A percentile compares a stretch with the other conserved stretches of the same genome.
Conservation (phyloP, 2,329 filamentous ascomycete genomes). For the Helotiales sp. region DNA sequence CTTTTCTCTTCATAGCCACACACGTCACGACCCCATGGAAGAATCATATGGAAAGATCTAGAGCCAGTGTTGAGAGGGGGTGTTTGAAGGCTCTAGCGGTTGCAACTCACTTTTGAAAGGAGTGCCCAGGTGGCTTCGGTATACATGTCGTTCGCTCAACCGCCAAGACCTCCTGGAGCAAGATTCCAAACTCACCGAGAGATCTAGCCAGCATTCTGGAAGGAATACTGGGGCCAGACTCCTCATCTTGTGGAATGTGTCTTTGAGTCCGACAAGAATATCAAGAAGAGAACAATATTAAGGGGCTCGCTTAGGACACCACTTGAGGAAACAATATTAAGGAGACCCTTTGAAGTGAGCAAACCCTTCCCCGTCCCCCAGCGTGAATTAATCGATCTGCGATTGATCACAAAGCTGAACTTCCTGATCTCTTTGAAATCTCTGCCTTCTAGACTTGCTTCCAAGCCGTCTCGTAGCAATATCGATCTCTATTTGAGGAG, state of each 20-base stretch:
- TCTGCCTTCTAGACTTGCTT: no score
- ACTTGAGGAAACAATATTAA: conserved; percentile 12
- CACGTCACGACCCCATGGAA: no score
- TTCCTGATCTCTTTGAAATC: neutral
- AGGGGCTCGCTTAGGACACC: conserved; percentile 10
- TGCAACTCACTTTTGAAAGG: no score
- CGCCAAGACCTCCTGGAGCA: neutral
- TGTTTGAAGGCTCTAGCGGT: no score
- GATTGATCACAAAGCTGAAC: neutral
- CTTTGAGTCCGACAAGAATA: conserved; percentile 14
- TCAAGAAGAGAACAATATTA: conserved; percentile 9
- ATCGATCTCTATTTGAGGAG: neutral
- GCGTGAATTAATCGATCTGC: neutral
- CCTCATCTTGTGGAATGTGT: neutral
- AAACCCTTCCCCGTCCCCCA: neutral
- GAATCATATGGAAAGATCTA: no score
- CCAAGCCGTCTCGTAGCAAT: neutral
- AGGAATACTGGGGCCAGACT: neutral
- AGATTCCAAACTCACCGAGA: neutral
- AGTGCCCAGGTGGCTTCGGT: no score
- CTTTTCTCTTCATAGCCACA: no score
- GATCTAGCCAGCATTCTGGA: neutral
- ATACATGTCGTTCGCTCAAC: no score
- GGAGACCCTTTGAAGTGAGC: neutral
- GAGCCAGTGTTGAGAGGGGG: no score